phyloP scores from a whole-genome alignment of 768 basidiomycete species.

The Megacollybia marginata region DNA sequence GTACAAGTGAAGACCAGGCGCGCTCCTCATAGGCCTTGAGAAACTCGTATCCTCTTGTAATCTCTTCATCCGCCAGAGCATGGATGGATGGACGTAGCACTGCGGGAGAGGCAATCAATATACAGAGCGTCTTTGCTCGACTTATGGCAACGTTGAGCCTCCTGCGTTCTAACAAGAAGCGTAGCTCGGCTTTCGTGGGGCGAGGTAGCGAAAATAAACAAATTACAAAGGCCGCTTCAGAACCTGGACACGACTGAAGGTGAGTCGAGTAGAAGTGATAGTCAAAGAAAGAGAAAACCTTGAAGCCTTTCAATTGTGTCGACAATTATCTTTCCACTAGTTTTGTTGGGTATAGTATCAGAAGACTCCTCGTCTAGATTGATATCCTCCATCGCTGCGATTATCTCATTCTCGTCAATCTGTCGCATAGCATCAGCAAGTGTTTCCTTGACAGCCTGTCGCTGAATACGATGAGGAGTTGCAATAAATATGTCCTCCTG shows the following conservation, averaged over 20 bases:
- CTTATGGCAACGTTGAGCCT: conserved; percentile 47
- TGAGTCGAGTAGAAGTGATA: neutral
- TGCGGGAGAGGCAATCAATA: conserved; percentile 35
- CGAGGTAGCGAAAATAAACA: conserved; percentile 42
- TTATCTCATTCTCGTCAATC: conserved; percentile 8
- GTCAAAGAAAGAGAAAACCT: conserved; percentile 20
- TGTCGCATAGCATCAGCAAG: conserved; percentile 10
- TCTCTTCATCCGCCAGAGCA: conserved; percentile 35
- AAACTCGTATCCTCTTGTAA: conserved; percentile 40
- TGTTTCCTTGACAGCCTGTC: conserved; percentile 41
- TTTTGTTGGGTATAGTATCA: neutral
- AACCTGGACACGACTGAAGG: conserved; percentile 23
- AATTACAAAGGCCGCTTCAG: conserved; percentile 47
- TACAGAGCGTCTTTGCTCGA: conserved; percentile 43
- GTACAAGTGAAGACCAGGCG: conserved; percentile 36
- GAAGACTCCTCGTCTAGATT: conserved; percentile 1
- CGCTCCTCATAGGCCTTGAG: conserved; percentile 41
- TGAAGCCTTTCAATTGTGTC: conserved; percentile 46
- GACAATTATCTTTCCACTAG: conserved; percentile 27
- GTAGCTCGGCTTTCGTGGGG: conserved; percentile 26
- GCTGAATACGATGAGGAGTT: conserved; percentile 44
- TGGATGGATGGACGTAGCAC: conserved; percentile 39
- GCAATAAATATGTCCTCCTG: conserved; percentile 43
- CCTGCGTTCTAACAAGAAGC: conserved; percentile 39
- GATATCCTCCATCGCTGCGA: conserved; percentile 8